Evolutionary conservation across 352 stramenopile genomes (phyloP).

Genomic region (Phytophthora parvispora): DNA sequence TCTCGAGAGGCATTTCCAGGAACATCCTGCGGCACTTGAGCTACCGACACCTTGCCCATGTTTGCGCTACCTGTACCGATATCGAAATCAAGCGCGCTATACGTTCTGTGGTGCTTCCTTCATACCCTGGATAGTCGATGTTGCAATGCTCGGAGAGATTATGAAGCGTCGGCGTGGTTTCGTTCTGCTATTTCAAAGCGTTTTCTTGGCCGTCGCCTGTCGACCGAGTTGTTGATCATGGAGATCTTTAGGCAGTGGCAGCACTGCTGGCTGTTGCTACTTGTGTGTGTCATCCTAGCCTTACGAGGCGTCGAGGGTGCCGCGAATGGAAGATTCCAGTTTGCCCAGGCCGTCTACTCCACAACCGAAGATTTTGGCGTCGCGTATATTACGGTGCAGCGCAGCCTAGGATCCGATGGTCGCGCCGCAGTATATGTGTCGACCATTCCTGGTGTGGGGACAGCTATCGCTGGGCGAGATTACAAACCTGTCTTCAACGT

Average conservation of each 20-base stretch:
- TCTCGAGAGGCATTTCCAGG: constrained; percentile 47
- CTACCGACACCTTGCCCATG: constrained; percentile 44
- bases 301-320: constrained; percentile 6
- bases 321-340: constrained; percentile 65
- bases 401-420: constrained; percentile 69
- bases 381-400: constrained; percentile 70
- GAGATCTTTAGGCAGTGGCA: constrained; percentile 4
- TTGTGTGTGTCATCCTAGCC: not conserved
- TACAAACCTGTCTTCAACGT: constrained; percentile 71
- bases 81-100: constrained; percentile 6
- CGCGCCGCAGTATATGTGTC: constrained; percentile 76
- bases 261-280: not conserved
- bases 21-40: constrained; percentile 18
- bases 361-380: constrained; percentile 77
- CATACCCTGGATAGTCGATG: not conserved
- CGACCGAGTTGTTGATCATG: constrained; percentile 18
- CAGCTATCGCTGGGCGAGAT: constrained; percentile 61
- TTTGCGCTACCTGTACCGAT: no score
- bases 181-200: constrained; percentile 19
- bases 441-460: constrained; percentile 46
- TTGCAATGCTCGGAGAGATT: not conserved
- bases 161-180: constrained; percentile 30
- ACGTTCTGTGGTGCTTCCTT: not conserved
- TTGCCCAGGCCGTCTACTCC: constrained; percentile 58
- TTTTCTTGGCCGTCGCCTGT: not conserved